These are phyloP conservation scores for Clitopilus passeckerianus DNA, from an alignment of 768 basidiomycete species.

Conservation along the genomic window DNA sequence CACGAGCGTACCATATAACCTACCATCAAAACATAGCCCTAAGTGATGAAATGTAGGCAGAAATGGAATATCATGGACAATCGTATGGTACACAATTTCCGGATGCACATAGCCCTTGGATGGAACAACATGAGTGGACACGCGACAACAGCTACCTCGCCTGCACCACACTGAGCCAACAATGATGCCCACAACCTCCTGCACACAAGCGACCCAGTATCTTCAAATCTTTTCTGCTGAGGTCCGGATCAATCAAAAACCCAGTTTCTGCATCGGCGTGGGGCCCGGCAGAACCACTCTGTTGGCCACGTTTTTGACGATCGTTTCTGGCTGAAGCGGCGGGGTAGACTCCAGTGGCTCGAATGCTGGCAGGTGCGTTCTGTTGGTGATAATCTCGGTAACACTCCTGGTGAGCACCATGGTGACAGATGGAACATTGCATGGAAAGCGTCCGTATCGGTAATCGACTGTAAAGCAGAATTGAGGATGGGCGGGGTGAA, in stretches of 20 bases:
- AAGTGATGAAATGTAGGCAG: background rate
- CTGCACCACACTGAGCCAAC: constrained; percentile 39
- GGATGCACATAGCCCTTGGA: background rate
- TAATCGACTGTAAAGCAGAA: constrained; percentile 48
- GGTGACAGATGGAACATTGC: constrained; percentile 71
- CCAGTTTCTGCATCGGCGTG: constrained; percentile 21
- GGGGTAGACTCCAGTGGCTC: constrained; percentile 16
- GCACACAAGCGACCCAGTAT: constrained; percentile 61
- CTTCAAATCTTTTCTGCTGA: constrained; percentile 14
- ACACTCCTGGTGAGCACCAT: constrained; percentile 80
- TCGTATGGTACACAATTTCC: background rate
- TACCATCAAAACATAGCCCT: background rate
- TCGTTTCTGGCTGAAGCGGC: constrained; percentile 6
- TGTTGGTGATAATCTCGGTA: constrained; percentile 64
- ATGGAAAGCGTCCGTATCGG: constrained; percentile 70
- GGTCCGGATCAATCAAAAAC: constrained; percentile 12
- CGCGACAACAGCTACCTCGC: background rate
- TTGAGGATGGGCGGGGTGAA: background rate
- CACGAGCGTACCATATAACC: background rate
- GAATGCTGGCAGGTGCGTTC: constrained; percentile 50
- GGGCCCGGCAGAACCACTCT: constrained; percentile 6
- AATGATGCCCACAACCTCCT: constrained; percentile 79
- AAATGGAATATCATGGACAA: background rate
- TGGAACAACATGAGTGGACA: background rate
- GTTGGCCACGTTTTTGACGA: constrained; percentile 9